A percentile compares a stretch with the other conserved stretches of the same genome.
Conservation (phyloP, 352 stramenopile genomes). For the Phytophthora cactorum region DNA sequence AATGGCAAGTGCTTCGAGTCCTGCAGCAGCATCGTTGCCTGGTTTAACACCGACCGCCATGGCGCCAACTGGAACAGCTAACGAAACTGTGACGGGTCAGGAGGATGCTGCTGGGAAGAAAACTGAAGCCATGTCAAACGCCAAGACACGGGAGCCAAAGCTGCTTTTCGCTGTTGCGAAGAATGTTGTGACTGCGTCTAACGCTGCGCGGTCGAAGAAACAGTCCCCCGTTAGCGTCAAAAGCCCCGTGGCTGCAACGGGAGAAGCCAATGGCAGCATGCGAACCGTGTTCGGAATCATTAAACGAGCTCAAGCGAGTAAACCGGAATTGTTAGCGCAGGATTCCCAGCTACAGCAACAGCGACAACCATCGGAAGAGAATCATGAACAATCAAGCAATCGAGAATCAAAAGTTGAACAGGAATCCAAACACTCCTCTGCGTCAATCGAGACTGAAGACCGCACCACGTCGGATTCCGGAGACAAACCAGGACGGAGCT, state of each 20-base stretch:
- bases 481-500: slow-evolving; percentile 8
- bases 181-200: slow-evolving; percentile 31
- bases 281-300: slow-evolving; percentile 61
- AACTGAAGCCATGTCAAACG: slow-evolving; percentile 8
- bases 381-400: slow-evolving; percentile 7
- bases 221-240: slow-evolving; percentile 4
- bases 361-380: slow-evolving; percentile 12
- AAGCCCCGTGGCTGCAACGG: slow-evolving; percentile 6
- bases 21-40: slow-evolving; percentile 24
- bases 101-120: slow-evolving; percentile 23
- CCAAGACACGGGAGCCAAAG: slow-evolving; percentile 29
- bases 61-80: slow-evolving; percentile 16
- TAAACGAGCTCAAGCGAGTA: slow-evolving; percentile 38
- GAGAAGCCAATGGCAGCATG: slow-evolving; percentile 20
- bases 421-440: slow-evolving; percentile 7
- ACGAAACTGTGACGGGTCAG: slow-evolving; percentile 23
- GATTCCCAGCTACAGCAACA: background rate
- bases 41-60: slow-evolving; percentile 29
- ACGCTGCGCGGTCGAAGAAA: slow-evolving; percentile 29
- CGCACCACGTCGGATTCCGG: background rate
- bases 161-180: slow-evolving; percentile 37
- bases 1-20: slow-evolving; percentile 18
- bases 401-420: slow-evolving; percentile 15
- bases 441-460: slow-evolving; percentile 19
- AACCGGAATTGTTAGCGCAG: slow-evolving; percentile 16